phyloP scores from a whole-genome alignment of 768 basidiomycete species.

The Rickenella mellea region DNA sequence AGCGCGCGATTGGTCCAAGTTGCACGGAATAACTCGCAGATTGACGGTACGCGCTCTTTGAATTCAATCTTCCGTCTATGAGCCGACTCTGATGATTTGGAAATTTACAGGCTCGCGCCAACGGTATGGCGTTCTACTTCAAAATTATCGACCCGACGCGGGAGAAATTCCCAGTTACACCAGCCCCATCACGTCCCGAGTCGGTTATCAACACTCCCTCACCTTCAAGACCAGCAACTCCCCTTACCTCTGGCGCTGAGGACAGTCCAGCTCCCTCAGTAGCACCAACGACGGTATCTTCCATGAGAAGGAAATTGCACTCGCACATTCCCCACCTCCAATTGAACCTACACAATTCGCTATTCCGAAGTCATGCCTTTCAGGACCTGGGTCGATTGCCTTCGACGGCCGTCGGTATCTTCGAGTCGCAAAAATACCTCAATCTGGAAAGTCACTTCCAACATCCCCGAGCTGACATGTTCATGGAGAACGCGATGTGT shows the following conservation, averaged over 20 bases:
- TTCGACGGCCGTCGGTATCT: conserved; percentile 60
- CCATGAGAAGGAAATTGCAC: not conserved
- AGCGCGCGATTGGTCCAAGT: conserved; percentile 41
- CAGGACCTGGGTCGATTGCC: not conserved
- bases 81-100: not conserved
- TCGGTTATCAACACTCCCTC: not conserved
- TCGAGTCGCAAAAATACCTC: conserved; percentile 63
- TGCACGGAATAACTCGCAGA: conserved; percentile 41
- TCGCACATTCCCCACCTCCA: not conserved
- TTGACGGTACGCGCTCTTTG: conserved; percentile 5
- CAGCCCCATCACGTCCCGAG: not conserved
- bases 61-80: not conserved
- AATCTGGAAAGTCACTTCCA: conserved; percentile 49
- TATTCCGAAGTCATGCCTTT: not conserved
- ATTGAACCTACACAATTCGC: not conserved
- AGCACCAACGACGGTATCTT: not conserved
- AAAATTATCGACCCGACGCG: not conserved
- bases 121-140: not conserved
- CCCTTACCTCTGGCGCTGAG: not conserved
- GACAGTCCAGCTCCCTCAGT: not conserved
- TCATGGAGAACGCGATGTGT: conserved; percentile 31
- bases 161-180: not conserved
- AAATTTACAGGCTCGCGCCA: conserved; percentile 18
- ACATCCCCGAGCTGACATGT: conserved; percentile 26
- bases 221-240: not conserved